Base-by-base conservation (phyloP, 2,329 filamentous ascomycete species). In the Phialocephala sp. region DNA sequence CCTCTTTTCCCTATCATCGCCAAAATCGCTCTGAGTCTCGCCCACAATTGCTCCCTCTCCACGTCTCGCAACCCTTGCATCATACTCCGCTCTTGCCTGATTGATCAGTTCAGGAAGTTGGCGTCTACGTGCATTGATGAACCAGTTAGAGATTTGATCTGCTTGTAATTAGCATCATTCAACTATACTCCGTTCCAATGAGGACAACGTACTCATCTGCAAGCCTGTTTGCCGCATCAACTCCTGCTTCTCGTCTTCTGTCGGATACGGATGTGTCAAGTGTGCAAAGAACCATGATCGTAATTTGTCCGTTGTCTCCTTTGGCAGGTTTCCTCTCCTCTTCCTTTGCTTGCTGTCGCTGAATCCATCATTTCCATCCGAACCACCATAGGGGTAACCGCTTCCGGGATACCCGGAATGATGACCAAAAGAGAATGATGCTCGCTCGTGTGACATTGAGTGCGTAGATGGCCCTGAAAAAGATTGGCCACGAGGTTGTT, bases 321-420 rank as follows among this genome's bases (percentile, higher is more conserved):
- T 96, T n/a, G 93, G 93, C 2, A 97, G 82, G 74, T 97, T 97
- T 1, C 93, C 93, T 45, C 93, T 85, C 60, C 93, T 84, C 76
- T 87, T 89, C 37, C 86, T 65, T 54, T 69, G 71, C 47, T 73
- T 72, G 39, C 20, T 69, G 15, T 74, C 74, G 11, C 9, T 39
- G 14, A 57, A 61, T 2, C 56, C 35, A 32, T 72, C 69, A 20
- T 39, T 60, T 35, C 65, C 59, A 18, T 70, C 71, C 8, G 14
- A 8, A 9, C 57, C 43, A 35, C 47, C 56, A 24, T 70, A 68
- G 0, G 66, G 15, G 39, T 62, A 67, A 20, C 56, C 55, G 35
- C 61, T 45, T 39, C 41, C 58, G 1, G 64, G 37, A 35, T 64
- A 69, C 36, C 54, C 60, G 35, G 63, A 27, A 37, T 59, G 58